Base-by-base conservation (phyloP, 169 alveolate genomes). In the Plasmodium gaboni region DNA sequence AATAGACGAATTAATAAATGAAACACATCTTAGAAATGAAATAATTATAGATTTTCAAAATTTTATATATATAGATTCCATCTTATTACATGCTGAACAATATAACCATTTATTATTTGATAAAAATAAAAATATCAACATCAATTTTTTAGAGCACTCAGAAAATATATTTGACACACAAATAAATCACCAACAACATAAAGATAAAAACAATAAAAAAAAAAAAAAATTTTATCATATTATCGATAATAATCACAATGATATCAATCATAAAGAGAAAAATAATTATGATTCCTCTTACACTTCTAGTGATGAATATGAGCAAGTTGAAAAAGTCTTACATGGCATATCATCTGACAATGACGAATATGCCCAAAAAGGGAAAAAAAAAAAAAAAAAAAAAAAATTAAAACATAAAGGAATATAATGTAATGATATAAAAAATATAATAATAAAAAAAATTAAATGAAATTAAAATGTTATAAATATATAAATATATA, bases 291-390 rank as follows among this genome's bases (percentile, higher is more conserved):
- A 65, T 65, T 32, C 13, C 2, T 17, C 28, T 53, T 51, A 59
- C 50, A 74, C 78, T 57, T 68, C 73, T 48, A 76, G 73, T 24
- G 89, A 76, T 32, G 38, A 28, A 28, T 76, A 76, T 32, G 78
- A 76, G 26, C 78, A 76, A 38, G 89, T 76, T 42, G 26, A 57
- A 32, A 64, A 76, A 50, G 89, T 76, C 38, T 68, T 76, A 46
- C 89, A 76, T 57, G 70, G 89, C 28, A 76, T 76, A 9, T 76
- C 63, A 48, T 50, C 63, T 70, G 15, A 12, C 9, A 15, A 6
- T 10, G 64, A 53, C 17, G 42, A 13, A 15, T 17, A 61, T 17
- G 32, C 61, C 19, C 46, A 38, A 4, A 74, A 61, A 63, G 44
- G 17, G 55, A 63, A 53, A 17, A 67, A 53, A 32, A 53, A 48